Percentiles rank a stretch among this genome's conserved stretches.
These are phyloP conservation scores for Omphalotus olearius DNA, from an alignment of 1,284 basidiomycete genomes.

Conservation along the genomic window DNA sequence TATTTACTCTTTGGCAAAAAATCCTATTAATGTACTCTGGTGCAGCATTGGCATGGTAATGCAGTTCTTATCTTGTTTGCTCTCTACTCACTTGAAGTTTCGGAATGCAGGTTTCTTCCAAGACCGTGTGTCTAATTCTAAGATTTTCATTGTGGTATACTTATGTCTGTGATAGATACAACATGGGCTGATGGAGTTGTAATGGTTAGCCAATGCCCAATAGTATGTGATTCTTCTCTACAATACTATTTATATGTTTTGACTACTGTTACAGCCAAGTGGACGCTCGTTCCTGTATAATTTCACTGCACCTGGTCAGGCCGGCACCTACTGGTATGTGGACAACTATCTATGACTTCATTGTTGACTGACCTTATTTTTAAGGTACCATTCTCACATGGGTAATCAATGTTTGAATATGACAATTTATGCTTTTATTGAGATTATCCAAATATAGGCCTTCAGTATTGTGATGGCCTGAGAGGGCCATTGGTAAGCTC, in stretches of 20 bases:
- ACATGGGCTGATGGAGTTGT: conserved; percentile 20
- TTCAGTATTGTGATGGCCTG: conserved; percentile 18
- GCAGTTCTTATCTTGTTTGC: too few relatives aligned
- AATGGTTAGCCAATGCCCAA: conserved; percentile 9
- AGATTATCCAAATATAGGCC: conserved; percentile 1
- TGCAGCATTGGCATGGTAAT: too few relatives aligned
- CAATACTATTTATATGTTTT: too few relatives aligned
- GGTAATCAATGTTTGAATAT: conserved; percentile 1
- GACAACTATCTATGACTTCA: too few relatives aligned
- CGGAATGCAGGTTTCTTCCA: too few relatives aligned
- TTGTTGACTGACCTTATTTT: neutral
- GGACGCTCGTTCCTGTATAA: conserved; percentile 24
- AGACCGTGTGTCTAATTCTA: too few relatives aligned
- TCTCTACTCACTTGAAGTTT: too few relatives aligned
- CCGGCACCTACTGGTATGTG: conserved; percentile 25
- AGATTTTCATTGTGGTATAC: too few relatives aligned
- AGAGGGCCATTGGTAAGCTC: conserved; percentile 13
- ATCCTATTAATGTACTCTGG: too few relatives aligned
- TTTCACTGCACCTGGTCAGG: conserved; percentile 16
- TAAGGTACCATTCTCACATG: conserved; percentile 8
- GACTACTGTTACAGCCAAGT: conserved; percentile 11
- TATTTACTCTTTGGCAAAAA: too few relatives aligned
- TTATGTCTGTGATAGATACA: conserved; percentile 11
- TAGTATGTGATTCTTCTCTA: conserved; percentile 16
- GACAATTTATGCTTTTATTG: neutral